phyloP scores from a whole-genome alignment of 768 basidiomycete species.

The Podaxis mareebaensis region DNA sequence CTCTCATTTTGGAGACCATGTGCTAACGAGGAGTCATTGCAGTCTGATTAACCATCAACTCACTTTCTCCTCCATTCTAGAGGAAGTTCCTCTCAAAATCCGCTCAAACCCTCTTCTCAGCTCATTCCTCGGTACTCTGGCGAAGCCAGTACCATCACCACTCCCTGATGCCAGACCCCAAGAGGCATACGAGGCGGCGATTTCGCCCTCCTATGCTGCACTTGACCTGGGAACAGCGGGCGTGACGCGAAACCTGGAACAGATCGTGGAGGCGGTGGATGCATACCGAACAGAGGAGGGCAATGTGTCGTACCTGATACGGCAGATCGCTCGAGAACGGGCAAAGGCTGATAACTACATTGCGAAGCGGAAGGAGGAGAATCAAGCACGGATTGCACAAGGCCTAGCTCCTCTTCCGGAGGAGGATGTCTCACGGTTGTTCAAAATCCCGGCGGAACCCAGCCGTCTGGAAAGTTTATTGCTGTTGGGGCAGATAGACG shows the following conservation, averaged over 20 bases:
- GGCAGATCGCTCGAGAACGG: constrained; percentile 88
- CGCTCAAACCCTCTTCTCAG: constrained; percentile 79
- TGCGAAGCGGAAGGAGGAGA: constrained; percentile 89
- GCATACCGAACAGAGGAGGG: constrained; percentile 88
- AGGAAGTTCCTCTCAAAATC: constrained; percentile 83
- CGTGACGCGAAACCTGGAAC: constrained; percentile 76
- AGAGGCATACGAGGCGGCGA: constrained; percentile 35
- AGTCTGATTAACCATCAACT: constrained; percentile 81
- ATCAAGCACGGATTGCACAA: constrained; percentile 71
- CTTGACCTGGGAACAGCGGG: constrained; percentile 73
- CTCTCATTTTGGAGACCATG: constrained; percentile 16
- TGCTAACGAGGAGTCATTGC: constrained; percentile 21
- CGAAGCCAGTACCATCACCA: constrained; percentile 43
- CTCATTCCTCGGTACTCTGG: constrained; percentile 73
- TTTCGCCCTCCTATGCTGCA: constrained; percentile 64
- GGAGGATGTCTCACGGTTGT: constrained; percentile 80
- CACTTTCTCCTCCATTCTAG: constrained; percentile 83
- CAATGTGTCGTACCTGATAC: constrained; percentile 83
- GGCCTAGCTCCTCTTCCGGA: constrained; percentile 86
- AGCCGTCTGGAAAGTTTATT: constrained; percentile 86
- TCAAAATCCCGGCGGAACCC: constrained; percentile 88
- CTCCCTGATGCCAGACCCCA: constrained; percentile 39
- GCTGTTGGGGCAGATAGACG: constrained; percentile 85
- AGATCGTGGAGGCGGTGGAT: constrained; percentile 84
- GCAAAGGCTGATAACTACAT: constrained; percentile 76